Evolutionary conservation across 176 grass and related monocot genomes (phyloP), one percentile per base, ranked within the genome.

Genomic region (Musa troglodytarum): DNA sequence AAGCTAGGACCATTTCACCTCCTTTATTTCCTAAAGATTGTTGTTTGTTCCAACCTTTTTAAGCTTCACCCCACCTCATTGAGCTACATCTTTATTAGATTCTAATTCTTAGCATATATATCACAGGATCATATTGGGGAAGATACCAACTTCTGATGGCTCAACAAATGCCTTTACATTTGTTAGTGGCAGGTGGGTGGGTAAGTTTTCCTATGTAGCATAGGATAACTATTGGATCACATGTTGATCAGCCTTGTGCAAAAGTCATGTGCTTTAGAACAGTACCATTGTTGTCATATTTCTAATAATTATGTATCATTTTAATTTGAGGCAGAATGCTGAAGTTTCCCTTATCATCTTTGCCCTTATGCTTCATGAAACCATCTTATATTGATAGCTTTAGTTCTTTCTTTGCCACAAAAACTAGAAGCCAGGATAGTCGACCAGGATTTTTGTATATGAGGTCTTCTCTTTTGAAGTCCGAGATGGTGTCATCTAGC

Each of bases 101-200:
- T 76, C 76, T 90, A 76, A 90, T 85, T 73, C 80, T 57, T 85
- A 85, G 57, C 68, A 57, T 80, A 80, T 82, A 74, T 83, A 72
- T 96, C 79, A 90, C 93, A 96, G 93, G 86, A 92, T 97, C 76
- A 79, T 82, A 79, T 87, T 97, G 85, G 93, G 93, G 80, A 88
- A 90, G 77, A 81, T 97, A 80, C 83, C 90, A 87, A 97, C 93
- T 85, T 84, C 84, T 75, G 87, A 92, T 92, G 93, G 93, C 86
- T 87, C 87, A 83, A 97, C 87, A 80, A 90, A 77, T 83, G 83
- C 90, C 54, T 97, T 82, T 87, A 90, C 90, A 81, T 90, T 85
- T 90, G 68, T 92, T 83, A 90, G 83, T 90, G 89, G 83, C 77
- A 92, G 90, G 93, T 92, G 79, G 77, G 90, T 86, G 64, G 73